Evolutionary conservation across 2,329 filamentous ascomycete species (phyloP).

Genomic region (Exophiala alcalophila): DNA sequence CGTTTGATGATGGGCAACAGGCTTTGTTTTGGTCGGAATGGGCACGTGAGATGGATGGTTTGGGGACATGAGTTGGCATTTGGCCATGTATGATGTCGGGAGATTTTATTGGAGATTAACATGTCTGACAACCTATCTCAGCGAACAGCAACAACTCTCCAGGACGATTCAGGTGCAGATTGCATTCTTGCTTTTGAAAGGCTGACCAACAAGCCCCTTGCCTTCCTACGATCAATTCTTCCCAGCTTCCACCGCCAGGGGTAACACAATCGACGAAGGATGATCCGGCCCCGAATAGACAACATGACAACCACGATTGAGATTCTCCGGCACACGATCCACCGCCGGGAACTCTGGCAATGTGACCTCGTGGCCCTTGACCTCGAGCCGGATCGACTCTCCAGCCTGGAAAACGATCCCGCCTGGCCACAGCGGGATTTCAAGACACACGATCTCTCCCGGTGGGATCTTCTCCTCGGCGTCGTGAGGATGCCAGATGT

Average conservation of each 20-base stretch:
- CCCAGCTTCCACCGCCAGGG: no score
- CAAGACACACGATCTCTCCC: constrained; percentile 45
- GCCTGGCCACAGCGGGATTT: constrained; percentile 50
- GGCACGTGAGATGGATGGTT: constrained; percentile 16
- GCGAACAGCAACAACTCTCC: no score
- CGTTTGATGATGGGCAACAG: constrained; percentile 18
- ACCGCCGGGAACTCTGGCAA: constrained; percentile 18
- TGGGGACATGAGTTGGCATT: constrained; percentile 18
- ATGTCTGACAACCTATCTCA: no score
- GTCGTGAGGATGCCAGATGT: constrained; percentile 42
- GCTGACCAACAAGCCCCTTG: no score
- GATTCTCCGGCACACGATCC: constrained; percentile 9
- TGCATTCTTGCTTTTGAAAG: no score
- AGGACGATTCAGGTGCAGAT: no score
- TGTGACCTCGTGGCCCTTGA: constrained; percentile 22
- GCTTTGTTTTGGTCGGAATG: constrained; percentile 20
- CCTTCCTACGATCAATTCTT: no score
- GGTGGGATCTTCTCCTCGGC: constrained; percentile 41
- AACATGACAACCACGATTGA: constrained; percentile 16
- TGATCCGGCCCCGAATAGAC: constrained; percentile 12
- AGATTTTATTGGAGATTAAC: no score
- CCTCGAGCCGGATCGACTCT: constrained; percentile 31
- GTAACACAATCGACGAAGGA: constrained; percentile 16
- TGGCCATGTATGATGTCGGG: no score
- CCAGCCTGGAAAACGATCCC: constrained; percentile 47